Evolutionary conservation across 768 basidiomycete genomes (phyloP).

Genomic region (Lactarius quietus): DNA sequence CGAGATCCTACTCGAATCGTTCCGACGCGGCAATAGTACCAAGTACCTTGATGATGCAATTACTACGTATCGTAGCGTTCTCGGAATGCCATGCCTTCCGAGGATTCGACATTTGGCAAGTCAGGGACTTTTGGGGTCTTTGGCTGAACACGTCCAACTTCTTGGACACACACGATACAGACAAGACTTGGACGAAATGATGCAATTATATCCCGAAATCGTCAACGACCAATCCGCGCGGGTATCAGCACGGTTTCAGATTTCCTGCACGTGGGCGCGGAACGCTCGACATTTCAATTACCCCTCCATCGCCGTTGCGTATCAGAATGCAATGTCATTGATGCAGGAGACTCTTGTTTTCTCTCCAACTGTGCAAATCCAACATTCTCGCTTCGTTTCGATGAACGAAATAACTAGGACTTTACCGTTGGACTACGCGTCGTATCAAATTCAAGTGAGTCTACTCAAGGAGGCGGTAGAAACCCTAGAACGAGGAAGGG

Average conservation of each 20-base stretch:
- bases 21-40: neutral
- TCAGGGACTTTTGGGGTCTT: neutral
- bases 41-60: constrained; percentile 4
- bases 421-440: neutral
- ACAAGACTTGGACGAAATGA: constrained; percentile 2
- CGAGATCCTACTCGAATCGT: neutral
- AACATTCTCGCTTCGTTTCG: constrained; percentile 3
- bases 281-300: neutral
- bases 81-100: neutral
- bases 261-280: neutral
- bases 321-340: neutral
- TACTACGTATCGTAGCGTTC: neutral
- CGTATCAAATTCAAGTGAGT: neutral
- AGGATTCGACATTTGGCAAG: accelerated
- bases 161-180: neutral
- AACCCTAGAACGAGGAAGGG: neutral
- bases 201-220: neutral
- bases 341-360: constrained; percentile 1
- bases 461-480: neutral
- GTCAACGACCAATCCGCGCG: neutral
- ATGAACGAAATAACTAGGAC: neutral
- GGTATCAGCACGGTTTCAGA: neutral
- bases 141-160: neutral
- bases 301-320: neutral
- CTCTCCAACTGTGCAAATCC: constrained; percentile 5